Evolutionary conservation across 176 grass and related monocot genomes (phyloP).

Genomic region (Musa itinerans): DNA sequence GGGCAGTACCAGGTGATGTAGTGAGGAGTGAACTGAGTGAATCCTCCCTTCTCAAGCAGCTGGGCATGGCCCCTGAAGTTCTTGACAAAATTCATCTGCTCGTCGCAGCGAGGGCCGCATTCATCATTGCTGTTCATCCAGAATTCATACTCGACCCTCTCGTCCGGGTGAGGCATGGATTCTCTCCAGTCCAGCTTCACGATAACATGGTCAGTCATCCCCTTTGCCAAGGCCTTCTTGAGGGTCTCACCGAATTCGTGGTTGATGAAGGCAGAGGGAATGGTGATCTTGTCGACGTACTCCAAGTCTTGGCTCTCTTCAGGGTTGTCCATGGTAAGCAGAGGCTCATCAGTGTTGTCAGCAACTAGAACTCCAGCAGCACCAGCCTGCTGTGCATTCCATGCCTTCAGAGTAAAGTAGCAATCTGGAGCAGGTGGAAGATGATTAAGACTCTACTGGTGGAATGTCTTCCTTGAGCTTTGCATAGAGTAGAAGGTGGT

Average conservation of each 20-base stretch:
- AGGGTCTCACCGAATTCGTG: conserved; percentile 38
- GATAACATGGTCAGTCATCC: not conserved
- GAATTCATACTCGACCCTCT: conserved; percentile 20
- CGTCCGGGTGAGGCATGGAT: conserved; percentile 21
- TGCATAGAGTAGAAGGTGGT: not conserved
- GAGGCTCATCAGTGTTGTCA: conserved; percentile 56
- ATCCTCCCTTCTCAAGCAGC: conserved; percentile 20
- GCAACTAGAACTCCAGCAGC: conserved; percentile 79
- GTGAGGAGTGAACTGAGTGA: conserved; percentile 20
- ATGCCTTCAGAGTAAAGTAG: conserved; percentile 93
- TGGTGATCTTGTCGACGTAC: conserved; percentile 66
- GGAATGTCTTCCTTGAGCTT: not conserved
- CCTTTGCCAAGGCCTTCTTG: conserved; percentile 15
- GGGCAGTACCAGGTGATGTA: conserved; percentile 24
- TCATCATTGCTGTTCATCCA: conserved; percentile 23
- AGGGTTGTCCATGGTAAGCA: conserved; percentile 81
- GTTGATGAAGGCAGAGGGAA: conserved; percentile 60
- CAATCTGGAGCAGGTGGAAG: conserved; percentile 39
- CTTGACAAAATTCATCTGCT: conserved; percentile 20
- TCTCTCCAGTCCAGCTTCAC: conserved; percentile 20
- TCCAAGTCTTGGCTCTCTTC: conserved; percentile 42
- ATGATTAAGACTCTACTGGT: not conserved
- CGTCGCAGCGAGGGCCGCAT: conserved; percentile 14
- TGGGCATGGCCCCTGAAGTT: conserved; percentile 18
- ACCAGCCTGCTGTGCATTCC: conserved; percentile 71